Percentiles rank a stretch among this genome's conserved stretches.
Conservation (phyloP, 805 yeast species). For the Wickerhamomyces strasburgensis region DNA sequence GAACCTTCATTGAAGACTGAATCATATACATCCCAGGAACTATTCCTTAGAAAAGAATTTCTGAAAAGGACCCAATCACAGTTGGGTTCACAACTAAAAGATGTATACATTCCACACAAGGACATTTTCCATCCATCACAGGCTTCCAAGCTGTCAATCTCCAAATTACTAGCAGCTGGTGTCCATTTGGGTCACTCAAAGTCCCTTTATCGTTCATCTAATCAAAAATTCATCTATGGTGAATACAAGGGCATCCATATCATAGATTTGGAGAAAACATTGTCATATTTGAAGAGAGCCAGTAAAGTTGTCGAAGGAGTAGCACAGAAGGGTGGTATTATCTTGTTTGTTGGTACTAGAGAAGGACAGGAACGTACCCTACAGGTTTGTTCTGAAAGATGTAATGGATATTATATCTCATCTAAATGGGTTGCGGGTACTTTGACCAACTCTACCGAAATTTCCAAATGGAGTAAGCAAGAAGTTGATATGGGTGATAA, state of each 20-base stretch:
- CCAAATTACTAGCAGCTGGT: slow-evolving; percentile 82
- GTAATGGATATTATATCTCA: slow-evolving; percentile 75
- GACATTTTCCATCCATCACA: slow-evolving; percentile 57
- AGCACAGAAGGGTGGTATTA: slow-evolving; percentile 77
- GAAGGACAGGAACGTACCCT: slow-evolving; percentile 72
- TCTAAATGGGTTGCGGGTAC: slow-evolving; percentile 95
- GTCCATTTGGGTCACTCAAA: slow-evolving; percentile 94
- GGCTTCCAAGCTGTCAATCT: slow-evolving; percentile 54
- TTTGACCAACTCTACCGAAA: slow-evolving; percentile 75
- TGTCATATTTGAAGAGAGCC: slow-evolving; percentile 71
- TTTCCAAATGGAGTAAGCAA: slow-evolving; percentile 56
- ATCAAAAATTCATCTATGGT: slow-evolving; percentile 85
- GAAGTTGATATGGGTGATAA: slow-evolving; percentile 74
- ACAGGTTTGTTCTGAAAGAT: slow-evolving; percentile 71
- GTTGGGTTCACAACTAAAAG: slow-evolving; percentile 58
- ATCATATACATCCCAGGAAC: slow-evolving; percentile 74
- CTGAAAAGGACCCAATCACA: slow-evolving; percentile 49
- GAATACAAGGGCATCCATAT: slow-evolving; percentile 86
- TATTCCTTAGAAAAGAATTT: slow-evolving; percentile 66
- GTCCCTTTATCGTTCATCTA: slow-evolving; percentile 68
- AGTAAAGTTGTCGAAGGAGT: slow-evolving; percentile 80
- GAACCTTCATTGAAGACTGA: slow-evolving; percentile 53
- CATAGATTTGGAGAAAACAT: slow-evolving; percentile 83
- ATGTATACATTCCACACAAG: slow-evolving; percentile 66
- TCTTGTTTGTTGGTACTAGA: slow-evolving; percentile 80